phyloP scores from a whole-genome alignment of 2,329 filamentous ascomycete species.

The Zymoseptoria tritici region DNA sequence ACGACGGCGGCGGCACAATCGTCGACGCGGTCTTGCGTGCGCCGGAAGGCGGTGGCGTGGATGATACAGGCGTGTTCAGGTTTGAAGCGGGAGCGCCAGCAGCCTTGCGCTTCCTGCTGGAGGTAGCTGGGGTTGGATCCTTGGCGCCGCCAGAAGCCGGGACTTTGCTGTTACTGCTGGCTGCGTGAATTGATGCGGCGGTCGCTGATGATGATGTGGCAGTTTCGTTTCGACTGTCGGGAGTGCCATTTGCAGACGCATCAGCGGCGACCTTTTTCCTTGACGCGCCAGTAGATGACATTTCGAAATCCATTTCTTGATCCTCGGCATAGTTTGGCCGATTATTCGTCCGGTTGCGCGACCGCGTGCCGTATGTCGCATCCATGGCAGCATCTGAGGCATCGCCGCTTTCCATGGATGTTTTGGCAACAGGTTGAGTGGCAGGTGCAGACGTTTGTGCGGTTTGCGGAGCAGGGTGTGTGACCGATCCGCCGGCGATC shows the following conservation, averaged over 20 bases:
- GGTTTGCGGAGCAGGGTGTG: slow-evolving; percentile 21
- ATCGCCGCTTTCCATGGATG: slow-evolving; percentile 13
- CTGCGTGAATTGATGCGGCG: slow-evolving; percentile 7
- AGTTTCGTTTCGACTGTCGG: slow-evolving; percentile 7
- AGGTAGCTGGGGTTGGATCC: slow-evolving; percentile 38
- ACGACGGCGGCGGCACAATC: slow-evolving; percentile 26
- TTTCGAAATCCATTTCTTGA: slow-evolving; percentile 82
- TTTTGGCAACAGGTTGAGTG: slow-evolving; percentile 12
- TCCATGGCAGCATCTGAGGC: slow-evolving; percentile 21
- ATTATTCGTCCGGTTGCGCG: slow-evolving; percentile 73
- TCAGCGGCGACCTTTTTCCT: slow-evolving; percentile 33
- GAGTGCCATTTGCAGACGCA: slow-evolving; percentile 11
- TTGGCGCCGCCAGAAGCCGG: slow-evolving; percentile 6
- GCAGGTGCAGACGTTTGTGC: slow-evolving; percentile 17
- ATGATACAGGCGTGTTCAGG: slow-evolving; percentile 16
- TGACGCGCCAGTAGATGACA: slow-evolving; percentile 33
- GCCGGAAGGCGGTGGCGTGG: slow-evolving; percentile 19
- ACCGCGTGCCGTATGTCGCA: slow-evolving; percentile 78
- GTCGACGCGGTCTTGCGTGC: slow-evolving; percentile 23
- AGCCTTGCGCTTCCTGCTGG: slow-evolving; percentile 82
- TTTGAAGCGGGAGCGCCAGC: slow-evolving; percentile 35
- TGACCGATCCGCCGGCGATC: slow-evolving; percentile 13
- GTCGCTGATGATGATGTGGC: slow-evolving; percentile 1
- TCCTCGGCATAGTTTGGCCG: slow-evolving; percentile 96
- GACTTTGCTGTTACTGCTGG: slow-evolving; percentile 8